These are phyloP conservation scores for Tricholoma terreum DNA, from an alignment of 768 basidiomycete species.

Conservation along the genomic window DNA sequence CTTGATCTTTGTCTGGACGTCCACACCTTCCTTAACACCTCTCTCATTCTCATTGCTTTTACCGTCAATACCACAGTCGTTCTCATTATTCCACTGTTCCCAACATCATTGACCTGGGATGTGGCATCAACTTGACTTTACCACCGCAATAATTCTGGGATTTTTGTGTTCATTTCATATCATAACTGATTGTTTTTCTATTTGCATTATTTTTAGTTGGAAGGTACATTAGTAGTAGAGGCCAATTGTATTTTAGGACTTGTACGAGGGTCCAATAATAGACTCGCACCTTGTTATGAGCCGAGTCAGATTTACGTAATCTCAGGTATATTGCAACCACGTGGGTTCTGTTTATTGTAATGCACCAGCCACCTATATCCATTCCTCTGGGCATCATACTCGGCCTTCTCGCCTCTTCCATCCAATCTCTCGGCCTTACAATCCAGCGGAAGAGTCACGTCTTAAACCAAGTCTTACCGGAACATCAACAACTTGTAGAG, in stretches of 20 bases:
- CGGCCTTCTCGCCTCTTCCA: conserved; percentile 79
- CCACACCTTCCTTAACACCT: conserved; percentile 20
- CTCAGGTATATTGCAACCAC: too few species aligned
- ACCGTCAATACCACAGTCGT: conserved; percentile 16
- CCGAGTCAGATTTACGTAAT: not conserved
- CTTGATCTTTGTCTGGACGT: conserved; percentile 30
- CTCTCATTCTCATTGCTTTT: conserved; percentile 17
- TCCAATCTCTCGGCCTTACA: conserved; percentile 90
- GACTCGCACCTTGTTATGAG: not conserved
- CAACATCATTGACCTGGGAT: conserved; percentile 11
- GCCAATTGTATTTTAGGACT: conserved; percentile 54
- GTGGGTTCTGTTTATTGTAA: not conserved
- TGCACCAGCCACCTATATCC: conserved; percentile 33
- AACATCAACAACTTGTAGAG: conserved; percentile 61
- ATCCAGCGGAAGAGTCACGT: conserved; percentile 94
- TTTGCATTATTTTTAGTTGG: conserved; percentile 44
- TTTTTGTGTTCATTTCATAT: conserved; percentile 28
- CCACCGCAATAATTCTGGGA: conserved; percentile 27
- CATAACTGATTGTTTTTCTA: conserved; percentile 42
- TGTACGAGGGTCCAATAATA: conserved; percentile 21
- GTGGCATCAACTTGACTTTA: conserved; percentile 12
- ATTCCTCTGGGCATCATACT: conserved; percentile 51
- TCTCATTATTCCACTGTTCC: conserved; percentile 20
- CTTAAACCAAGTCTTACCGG: conserved; percentile 70
- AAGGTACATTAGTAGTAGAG: conserved; percentile 45